These are phyloP conservation scores for Bolboschoenus planiculmis DNA, from an alignment of 176 grass and related monocot genomes.

Conservation along the genomic window DNA sequence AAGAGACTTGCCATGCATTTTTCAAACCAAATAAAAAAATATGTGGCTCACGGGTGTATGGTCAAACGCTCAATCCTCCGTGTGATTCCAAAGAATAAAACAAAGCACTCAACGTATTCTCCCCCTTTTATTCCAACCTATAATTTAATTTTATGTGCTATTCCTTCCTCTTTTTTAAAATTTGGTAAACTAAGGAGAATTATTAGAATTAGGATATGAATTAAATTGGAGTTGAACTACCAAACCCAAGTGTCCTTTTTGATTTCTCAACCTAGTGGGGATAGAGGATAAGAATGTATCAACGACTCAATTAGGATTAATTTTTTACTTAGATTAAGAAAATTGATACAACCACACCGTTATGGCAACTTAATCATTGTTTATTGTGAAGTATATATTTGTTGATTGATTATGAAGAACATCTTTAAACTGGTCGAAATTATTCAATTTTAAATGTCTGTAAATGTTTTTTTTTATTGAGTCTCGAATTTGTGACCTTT, in stretches of 20 bases:
- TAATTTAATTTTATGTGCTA: not conserved
- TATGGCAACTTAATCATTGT: not conserved
- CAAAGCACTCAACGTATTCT: conserved; percentile 20
- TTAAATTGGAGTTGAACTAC: conserved; percentile 26
- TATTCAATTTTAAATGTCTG: too few relatives aligned
- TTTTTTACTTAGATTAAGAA: not conserved
- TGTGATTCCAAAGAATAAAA: conserved; percentile 31
- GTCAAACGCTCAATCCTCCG: conserved; percentile 18
- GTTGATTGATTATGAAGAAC: too few relatives aligned
- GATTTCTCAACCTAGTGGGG: conserved; percentile 20
- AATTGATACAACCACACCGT: not conserved
- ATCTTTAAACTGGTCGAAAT: too few relatives aligned
- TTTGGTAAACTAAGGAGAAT: not conserved
- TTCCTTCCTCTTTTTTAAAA: conserved; percentile 14
- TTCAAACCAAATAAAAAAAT: conserved; percentile 9
- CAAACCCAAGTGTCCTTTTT: conserved; percentile 22
- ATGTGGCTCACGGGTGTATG: conserved; percentile 19
- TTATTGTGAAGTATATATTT: too few relatives aligned
- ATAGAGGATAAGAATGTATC: conserved; percentile 25
- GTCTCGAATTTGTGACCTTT: too few relatives aligned
- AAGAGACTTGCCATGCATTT: not conserved
- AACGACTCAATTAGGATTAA: conserved; percentile 23
- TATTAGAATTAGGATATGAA: not conserved
- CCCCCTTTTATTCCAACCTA: not conserved
- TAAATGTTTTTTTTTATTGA: too few relatives aligned